These are phyloP conservation scores for Xerocomus brunneocitrinus DNA, from an alignment of 768 basidiomycete species.

Conservation along the genomic window DNA sequence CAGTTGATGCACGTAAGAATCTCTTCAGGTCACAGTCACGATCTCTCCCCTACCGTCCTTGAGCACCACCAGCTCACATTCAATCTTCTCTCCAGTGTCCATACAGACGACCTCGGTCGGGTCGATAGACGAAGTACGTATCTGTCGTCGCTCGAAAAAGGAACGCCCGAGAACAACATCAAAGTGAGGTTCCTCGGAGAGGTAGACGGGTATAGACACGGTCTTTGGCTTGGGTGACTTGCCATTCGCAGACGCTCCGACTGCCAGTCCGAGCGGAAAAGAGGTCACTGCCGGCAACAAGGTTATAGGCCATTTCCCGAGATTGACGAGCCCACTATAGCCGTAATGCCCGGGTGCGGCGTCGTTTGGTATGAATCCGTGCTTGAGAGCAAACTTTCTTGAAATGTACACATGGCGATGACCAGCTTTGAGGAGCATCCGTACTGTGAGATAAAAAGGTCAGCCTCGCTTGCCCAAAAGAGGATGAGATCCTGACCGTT, in stretches of 20 bases:
- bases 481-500: constrained; percentile 51
- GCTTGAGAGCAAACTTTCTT: constrained; percentile 81
- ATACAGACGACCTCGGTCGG: constrained; percentile 87
- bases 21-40: constrained; percentile 66
- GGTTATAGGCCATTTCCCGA: constrained; percentile 86
- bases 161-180: constrained; percentile 89
- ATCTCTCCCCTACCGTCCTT: constrained; percentile 89
- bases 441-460: constrained; percentile 43
- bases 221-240: constrained; percentile 32
- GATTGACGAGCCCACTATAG: constrained; percentile 84
- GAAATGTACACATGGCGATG: constrained; percentile 95
- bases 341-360: constrained; percentile 89
- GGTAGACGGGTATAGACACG: constrained; percentile 62
- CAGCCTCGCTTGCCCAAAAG: background rate
- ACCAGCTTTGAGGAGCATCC: constrained; percentile 91
- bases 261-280: background rate
- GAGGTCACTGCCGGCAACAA: constrained; percentile 33
- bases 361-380: constrained; percentile 84
- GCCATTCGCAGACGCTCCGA: constrained; percentile 1
- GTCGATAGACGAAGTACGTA: constrained; percentile 78
- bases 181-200: constrained; percentile 94
- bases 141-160: constrained; percentile 77
- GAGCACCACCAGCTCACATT: constrained; percentile 87
- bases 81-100: constrained; percentile 89
- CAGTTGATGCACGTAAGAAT: background rate